These are phyloP conservation scores for Cytospora piceae DNA, from an alignment of 2,329 filamentous ascomycete genomes.

Conservation along the genomic window DNA sequence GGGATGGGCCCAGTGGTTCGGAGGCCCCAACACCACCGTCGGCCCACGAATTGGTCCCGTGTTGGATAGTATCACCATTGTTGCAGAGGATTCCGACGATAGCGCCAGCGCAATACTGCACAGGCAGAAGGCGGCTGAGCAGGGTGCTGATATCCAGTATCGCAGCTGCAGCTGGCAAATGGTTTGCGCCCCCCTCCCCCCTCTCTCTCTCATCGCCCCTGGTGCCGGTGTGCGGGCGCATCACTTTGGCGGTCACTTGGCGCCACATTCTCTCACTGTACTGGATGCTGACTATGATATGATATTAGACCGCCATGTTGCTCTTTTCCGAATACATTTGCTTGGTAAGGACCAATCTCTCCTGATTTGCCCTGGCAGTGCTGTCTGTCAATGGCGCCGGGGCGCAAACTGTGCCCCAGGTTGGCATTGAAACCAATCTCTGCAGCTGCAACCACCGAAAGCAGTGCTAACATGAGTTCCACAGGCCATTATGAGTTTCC, in stretches of 20 bases:
- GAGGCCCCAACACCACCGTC: constrained; percentile 46
- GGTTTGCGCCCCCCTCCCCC: constrained; percentile 46
- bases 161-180: constrained; percentile 94
- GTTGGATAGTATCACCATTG: constrained; percentile 39
- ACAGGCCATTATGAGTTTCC: constrained; percentile 86
- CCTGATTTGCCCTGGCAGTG: not conserved
- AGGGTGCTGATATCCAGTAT: constrained; percentile 82
- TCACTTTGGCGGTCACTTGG: not conserved
- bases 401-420: not conserved
- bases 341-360: constrained; percentile 48
- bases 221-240: not conserved
- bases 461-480: constrained; percentile 33
- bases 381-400: not conserved
- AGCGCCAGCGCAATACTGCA: constrained; percentile 54
- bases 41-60: constrained; percentile 58
- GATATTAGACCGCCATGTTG: constrained; percentile 73
- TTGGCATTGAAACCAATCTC: not conserved
- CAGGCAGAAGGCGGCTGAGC: constrained; percentile 75
- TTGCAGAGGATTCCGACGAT: constrained; percentile 48
- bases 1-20: constrained; percentile 37
- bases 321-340: constrained; percentile 97
- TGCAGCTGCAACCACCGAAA: not conserved
- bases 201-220: constrained; percentile 13
- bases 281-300: constrained; percentile 18
- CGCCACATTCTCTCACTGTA: not conserved